phyloP scores from a whole-genome alignment of 148 eudicot species.

The Silene latifolia region DNA sequence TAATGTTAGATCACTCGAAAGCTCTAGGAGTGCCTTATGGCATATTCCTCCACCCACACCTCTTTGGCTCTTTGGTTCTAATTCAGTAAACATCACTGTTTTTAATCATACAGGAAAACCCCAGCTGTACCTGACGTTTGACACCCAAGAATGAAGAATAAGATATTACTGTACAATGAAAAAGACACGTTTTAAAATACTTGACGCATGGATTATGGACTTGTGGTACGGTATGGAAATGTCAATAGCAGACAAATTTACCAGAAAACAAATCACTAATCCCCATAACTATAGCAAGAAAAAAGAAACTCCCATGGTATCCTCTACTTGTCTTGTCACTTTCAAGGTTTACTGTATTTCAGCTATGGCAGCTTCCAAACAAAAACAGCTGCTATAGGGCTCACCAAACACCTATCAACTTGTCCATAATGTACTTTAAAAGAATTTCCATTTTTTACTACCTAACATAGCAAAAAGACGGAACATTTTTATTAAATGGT shows the following conservation, averaged over 20 bases:
- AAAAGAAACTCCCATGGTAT: background rate
- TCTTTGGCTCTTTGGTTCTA: constrained; percentile 6
- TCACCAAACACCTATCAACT: constrained; percentile 22
- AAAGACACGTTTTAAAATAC: constrained; percentile 14
- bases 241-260: constrained; percentile 19
- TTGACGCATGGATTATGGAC: constrained; percentile 16
- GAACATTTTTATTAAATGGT: background rate
- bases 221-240: constrained; percentile 19
- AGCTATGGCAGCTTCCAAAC: constrained; percentile 1
- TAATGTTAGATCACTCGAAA: background rate
- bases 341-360: constrained; percentile 7
- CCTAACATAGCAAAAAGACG: constrained; percentile 10
- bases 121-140: constrained; percentile 27
- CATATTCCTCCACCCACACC: background rate
- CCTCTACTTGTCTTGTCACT: constrained; percentile 17
- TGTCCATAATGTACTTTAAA: constrained; percentile 11
- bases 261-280: constrained; percentile 18
- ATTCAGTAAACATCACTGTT: constrained; percentile 4
- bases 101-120: constrained; percentile 7
- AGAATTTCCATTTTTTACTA: constrained; percentile 7
- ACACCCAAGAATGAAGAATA: constrained; percentile 9
- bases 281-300: constrained; percentile 10
- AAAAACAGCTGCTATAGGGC: constrained; percentile 4
- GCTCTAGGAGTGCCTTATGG: background rate
- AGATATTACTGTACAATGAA: background rate